Evolutionary conservation across 2,329 filamentous ascomycete species (phyloP).

Genomic region (Stemphylium beticola): DNA sequence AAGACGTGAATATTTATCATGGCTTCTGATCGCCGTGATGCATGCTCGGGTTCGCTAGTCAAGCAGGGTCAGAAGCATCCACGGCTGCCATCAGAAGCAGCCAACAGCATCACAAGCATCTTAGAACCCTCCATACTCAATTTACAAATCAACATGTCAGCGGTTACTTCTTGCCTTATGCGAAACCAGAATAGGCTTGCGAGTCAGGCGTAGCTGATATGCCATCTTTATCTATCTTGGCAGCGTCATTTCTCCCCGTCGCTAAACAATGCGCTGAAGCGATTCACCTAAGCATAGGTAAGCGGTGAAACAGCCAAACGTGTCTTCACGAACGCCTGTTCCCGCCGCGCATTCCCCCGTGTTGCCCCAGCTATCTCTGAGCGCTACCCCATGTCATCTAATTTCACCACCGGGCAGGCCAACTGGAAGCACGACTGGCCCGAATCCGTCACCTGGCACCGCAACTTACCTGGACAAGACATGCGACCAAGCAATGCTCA

Average conservation of each 20-base stretch:
- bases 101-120: not conserved
- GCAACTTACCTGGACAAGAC: constrained; percentile 37
- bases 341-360: constrained; percentile 15
- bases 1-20: not conserved
- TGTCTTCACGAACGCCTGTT: constrained; percentile 29
- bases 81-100: no score
- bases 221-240: constrained; percentile 2
- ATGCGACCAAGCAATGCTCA: constrained; percentile 50
- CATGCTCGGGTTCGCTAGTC: not conserved
- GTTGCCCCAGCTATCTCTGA: constrained; percentile 11
- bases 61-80: not conserved
- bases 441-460: constrained; percentile 19
- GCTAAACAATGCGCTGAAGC: constrained; percentile 12
- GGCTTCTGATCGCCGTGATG: not conserved
- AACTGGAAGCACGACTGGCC: constrained; percentile 2
- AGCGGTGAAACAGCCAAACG: constrained; percentile 27
- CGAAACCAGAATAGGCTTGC: not conserved
- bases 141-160: not conserved
- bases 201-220: not conserved
- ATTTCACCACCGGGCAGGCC: constrained; percentile 18
- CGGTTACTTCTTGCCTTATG: not conserved
- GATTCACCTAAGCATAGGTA: constrained; percentile 2
- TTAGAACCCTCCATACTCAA: not conserved
- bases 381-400: constrained; percentile 19
- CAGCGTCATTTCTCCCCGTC: constrained; percentile 14